Evolutionary conservation across 306 rosid genomes (phyloP).

Genomic region (Leucaena leucocephala): DNA sequence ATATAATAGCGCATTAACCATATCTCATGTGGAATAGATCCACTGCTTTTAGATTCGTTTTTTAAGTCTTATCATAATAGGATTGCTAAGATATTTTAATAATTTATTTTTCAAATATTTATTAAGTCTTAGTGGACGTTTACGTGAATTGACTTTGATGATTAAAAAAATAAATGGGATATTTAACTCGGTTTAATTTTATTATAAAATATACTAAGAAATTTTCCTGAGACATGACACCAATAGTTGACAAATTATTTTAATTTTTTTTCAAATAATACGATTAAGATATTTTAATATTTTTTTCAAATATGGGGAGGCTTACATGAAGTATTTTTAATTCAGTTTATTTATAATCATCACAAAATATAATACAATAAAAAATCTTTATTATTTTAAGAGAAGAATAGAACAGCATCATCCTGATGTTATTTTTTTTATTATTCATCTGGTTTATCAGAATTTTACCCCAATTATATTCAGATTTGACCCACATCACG

Average conservation of each 20-base stretch:
- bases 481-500: too few species aligned
- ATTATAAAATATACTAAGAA: neutral
- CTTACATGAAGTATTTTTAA: neutral
- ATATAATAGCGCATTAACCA: constrained; percentile 30
- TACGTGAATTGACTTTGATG: neutral
- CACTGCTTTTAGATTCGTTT: neutral
- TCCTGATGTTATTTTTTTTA: neutral
- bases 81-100: constrained; percentile 13
- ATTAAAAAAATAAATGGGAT: neutral
- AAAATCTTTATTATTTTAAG: neutral
- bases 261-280: neutral
- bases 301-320: neutral
- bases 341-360: neutral
- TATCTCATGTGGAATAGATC: constrained; percentile 27
- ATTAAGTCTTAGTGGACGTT: neutral
- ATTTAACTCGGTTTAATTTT: neutral
- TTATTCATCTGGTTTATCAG: too few species aligned
- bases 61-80: constrained; percentile 30
- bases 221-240: neutral
- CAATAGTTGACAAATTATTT: neutral
- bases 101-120: neutral
- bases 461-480: too few species aligned
- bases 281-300: neutral
- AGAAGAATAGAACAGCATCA: neutral
- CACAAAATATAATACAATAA: neutral